Evolutionary conservation across 768 basidiomycete species (phyloP).

Genomic region (Clathrus columnatus): DNA sequence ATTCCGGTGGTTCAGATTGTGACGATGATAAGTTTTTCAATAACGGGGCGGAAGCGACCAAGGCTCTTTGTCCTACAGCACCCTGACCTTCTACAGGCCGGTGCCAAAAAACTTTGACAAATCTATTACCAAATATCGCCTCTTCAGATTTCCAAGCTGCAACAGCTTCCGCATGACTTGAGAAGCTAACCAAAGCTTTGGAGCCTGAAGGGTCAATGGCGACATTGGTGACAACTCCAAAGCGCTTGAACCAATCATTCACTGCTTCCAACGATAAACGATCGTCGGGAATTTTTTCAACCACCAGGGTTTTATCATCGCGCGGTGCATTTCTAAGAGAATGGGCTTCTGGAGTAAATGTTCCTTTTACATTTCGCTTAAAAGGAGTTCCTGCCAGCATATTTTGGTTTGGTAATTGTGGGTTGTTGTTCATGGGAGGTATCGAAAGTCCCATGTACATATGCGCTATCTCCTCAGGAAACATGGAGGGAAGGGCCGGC

Average conservation of each 20-base stretch:
- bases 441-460: not conserved
- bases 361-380: constrained; percentile 47
- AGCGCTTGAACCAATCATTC: constrained; percentile 84
- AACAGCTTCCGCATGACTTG: constrained; percentile 73
- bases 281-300: constrained; percentile 89
- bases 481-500: not conserved
- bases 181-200: constrained; percentile 85
- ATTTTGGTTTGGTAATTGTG: not conserved
- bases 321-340: constrained; percentile 51
- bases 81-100: constrained; percentile 89
- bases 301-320: constrained; percentile 75
- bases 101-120: constrained; percentile 96
- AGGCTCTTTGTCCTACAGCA: constrained; percentile 60
- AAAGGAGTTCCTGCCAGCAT: not conserved
- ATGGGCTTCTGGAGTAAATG: constrained; percentile 52
- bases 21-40: constrained; percentile 47
- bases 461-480: not conserved
- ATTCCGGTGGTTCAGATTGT: constrained; percentile 21
- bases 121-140: constrained; percentile 89
- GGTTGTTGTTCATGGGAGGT: not conserved
- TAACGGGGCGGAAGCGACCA: constrained; percentile 73
- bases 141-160: constrained; percentile 90
- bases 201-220: constrained; percentile 67
- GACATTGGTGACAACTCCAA: constrained; percentile 88
- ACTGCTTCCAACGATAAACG: constrained; percentile 70